phyloP scores from a whole-genome alignment of 768 basidiomycete genomes.

The Scleroderma citrinum region DNA sequence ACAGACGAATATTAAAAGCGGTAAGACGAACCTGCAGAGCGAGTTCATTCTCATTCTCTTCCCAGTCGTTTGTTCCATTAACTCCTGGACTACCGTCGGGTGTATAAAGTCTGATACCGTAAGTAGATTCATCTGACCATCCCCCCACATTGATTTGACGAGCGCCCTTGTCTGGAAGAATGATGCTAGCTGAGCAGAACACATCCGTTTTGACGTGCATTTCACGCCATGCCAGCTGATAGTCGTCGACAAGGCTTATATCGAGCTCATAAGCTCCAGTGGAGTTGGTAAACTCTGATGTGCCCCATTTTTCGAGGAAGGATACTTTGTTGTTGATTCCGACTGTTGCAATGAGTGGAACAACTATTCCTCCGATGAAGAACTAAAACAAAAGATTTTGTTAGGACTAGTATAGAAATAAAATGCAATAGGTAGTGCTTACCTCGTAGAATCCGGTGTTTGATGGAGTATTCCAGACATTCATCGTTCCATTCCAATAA shows the following conservation, averaged over 20 bases:
- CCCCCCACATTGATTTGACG: constrained; percentile 27
- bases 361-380: constrained; percentile 53
- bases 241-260: constrained; percentile 43
- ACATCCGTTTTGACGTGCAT: constrained; percentile 77
- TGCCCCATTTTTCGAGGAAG: constrained; percentile 72
- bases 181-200: constrained; percentile 70
- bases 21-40: constrained; percentile 47
- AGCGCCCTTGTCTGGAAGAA: constrained; percentile 69
- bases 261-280: constrained; percentile 81
- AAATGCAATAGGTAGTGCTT: constrained; percentile 13
- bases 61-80: constrained; percentile 75
- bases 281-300: constrained; percentile 53
- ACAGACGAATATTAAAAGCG: neutral
- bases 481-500: constrained; percentile 45
- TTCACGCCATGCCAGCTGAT: constrained; percentile 54
- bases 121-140: constrained; percentile 68
- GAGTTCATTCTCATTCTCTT: constrained; percentile 58
- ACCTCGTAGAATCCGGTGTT: constrained; percentile 71
- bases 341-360: constrained; percentile 69
- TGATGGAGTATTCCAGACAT: constrained; percentile 59
- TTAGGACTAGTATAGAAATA: neutral
- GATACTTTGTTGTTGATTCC: constrained; percentile 79
- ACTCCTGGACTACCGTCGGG: constrained; percentile 64
- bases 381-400: constrained; percentile 26
- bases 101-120: constrained; percentile 65